Base-by-base conservation (phyloP, 169 alveolate genomes). In the Plasmodium berghei region DNA sequence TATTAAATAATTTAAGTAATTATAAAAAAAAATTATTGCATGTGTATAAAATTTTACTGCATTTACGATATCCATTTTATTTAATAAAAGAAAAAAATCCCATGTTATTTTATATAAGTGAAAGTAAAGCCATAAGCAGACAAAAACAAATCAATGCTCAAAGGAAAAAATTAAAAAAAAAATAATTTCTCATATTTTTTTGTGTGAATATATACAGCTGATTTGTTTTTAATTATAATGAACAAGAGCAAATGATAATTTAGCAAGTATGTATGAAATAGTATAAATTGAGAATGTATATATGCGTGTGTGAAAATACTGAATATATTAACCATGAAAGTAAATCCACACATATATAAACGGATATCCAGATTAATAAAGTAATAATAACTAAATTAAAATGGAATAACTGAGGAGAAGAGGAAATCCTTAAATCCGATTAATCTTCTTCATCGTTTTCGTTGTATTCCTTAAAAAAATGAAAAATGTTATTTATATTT, bases 31-130 rank as follows among this genome's bases (percentile, higher is more conserved):
- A 73, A 22, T 89, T 92, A 71, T 69, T 93, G 12, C 95, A 93
- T 86, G 93, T 90, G 20, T 93, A 88, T 77, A 70, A 93, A 52
- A 72, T 93, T 69, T 72, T 93, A 28, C 92, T 92, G 87, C 88
- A 93, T 63, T 62, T 93, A 54, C 52, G 96, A 61, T 93, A 85
- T 72, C 96, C 96, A 22, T 91, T 92, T 86, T 71, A 89, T 58
- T 94, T 92, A 58, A 61, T 92, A 26, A 93, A 93, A 48, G 85
- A 77, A 49, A 75, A 88, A 9, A 87, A 89, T 16, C 96, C 96
- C 45, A 93, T 93, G 63, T n/a, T 93, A 48, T 93, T 93, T 85
- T 93, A 94, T 94, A 89, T 93, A 52, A 93, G 93, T 66, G 96
- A 93, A 63, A 92, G 92, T 86, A 93, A 93, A 62, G 94, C 94